Evolutionary conservation across 805 yeast genomes (phyloP).

Genomic region (Wickerhamiella kazuoi): DNA sequence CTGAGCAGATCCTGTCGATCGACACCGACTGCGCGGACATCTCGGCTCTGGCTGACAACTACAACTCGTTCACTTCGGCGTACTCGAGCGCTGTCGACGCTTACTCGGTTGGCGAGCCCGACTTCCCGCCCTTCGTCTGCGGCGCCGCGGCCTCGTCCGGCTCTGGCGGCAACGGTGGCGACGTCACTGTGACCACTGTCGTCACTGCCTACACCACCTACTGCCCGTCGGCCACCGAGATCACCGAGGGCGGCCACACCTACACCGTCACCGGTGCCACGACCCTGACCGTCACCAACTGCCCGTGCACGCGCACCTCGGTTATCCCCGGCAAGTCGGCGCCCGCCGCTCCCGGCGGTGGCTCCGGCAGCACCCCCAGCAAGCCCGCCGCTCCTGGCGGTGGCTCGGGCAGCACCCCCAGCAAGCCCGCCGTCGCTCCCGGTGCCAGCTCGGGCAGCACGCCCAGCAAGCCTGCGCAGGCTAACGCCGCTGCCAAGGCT

Average conservation of each 20-base stretch:
- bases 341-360: background rate
- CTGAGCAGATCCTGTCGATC: background rate
- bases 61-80: background rate
- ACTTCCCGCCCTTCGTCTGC: background rate
- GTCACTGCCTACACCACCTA: conserved; percentile 20
- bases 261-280: conserved; percentile 61
- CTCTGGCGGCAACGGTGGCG: background rate
- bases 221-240: conserved; percentile 15
- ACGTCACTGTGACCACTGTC: background rate
- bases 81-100: background rate
- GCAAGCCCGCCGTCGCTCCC: background rate
- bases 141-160: background rate
- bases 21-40: background rate
- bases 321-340: too few relatives aligned
- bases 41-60: background rate
- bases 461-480: background rate
- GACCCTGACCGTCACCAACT: conserved; percentile 67
- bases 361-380: background rate
- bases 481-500: background rate
- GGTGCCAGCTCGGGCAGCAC: background rate
- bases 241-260: conserved; percentile 23
- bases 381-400: background rate
- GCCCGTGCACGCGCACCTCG: conserved; percentile 52
- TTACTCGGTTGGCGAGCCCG: background rate
- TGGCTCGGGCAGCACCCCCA: background rate